Percentiles rank a stretch among this genome's conserved stretches.
phyloP scores from a whole-genome alignment of 2,329 filamentous ascomycete species.

The Aspergillus sp. region DNA sequence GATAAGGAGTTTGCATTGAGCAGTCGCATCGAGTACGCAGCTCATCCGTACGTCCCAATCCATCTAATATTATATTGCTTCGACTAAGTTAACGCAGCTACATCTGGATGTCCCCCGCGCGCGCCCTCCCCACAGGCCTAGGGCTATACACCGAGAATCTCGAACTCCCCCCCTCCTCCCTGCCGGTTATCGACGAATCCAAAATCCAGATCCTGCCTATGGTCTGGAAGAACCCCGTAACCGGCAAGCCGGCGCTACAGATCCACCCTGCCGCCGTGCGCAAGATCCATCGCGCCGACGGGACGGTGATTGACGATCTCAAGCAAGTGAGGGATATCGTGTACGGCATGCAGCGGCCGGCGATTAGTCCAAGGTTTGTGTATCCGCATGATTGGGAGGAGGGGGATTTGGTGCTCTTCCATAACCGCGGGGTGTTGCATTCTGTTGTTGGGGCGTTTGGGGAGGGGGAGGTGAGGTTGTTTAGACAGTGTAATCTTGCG shows the following conservation, averaged over 20 bases:
- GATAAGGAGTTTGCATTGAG: conserved; percentile 68
- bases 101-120: conserved; percentile 74
- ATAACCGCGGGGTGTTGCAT: conserved; percentile 74
- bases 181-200: conserved; percentile 64
- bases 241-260: conserved; percentile 67
- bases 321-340: conserved; percentile 66
- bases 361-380: conserved; percentile 66
- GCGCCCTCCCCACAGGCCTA: conserved; percentile 66
- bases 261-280: conserved; percentile 72
- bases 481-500: conserved; percentile 79
- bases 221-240: conserved; percentile 75
- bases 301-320: conserved; percentile 68
- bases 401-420: conserved; percentile 74
- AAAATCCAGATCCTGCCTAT: conserved; percentile 74
- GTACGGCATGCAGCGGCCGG: conserved; percentile 70
- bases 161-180: conserved; percentile 59
- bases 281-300: conserved; percentile 66
- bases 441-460: conserved; percentile 73
- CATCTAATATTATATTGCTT: too few relatives aligned
- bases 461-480: conserved; percentile 71
- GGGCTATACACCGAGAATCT: conserved; percentile 67
- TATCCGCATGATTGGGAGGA: conserved; percentile 77
- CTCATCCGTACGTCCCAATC: conserved; percentile 64
- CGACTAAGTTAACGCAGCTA: conserved; percentile 43
- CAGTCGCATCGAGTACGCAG: conserved; percentile 71